These are phyloP conservation scores for Trichophyton verrucosum DNA, from an alignment of 2,329 filamentous ascomycete species.

Conservation along the genomic window DNA sequence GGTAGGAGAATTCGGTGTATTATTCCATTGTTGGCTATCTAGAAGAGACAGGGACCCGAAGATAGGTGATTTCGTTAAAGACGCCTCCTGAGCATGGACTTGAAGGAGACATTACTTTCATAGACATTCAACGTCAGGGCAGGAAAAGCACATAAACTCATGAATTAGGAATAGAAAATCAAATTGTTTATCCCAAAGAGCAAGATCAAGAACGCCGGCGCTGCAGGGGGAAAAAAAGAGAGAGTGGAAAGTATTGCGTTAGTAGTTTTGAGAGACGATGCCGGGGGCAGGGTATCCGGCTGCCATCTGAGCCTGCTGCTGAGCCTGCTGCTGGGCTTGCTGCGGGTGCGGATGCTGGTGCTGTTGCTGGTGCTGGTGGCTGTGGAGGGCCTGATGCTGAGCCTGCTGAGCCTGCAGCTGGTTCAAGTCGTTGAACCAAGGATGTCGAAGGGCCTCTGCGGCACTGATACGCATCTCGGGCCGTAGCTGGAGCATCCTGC, in stretches of 20 bases:
- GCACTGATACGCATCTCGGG: slow-evolving; percentile 88
- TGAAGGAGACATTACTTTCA: not conserved
- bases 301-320: slow-evolving; percentile 16
- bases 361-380: slow-evolving; percentile 13
- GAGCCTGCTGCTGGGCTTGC: slow-evolving; percentile 28
- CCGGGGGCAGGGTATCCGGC: slow-evolving; percentile 25
- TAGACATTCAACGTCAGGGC: not conserved
- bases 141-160: not conserved
- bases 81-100: no score
- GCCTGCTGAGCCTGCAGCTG: slow-evolving; percentile 39
- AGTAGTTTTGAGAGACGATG: slow-evolving; percentile 20
- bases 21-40: not conserved
- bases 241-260: not conserved
- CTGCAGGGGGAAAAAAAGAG: not conserved
- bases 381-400: slow-evolving; percentile 28
- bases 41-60: not conserved
- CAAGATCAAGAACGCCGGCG: not conserved
- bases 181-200: not conserved
- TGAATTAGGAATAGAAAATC: not conserved
- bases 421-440: slow-evolving; percentile 68
- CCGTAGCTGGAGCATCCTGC: slow-evolving; percentile 80
- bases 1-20: no score
- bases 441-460: slow-evolving; percentile 72
- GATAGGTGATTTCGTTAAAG: not conserved
- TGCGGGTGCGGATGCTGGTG: slow-evolving; percentile 15